Conservation (phyloP, 768 basidiomycete genomes). For the Obba rivulosa region DNA sequence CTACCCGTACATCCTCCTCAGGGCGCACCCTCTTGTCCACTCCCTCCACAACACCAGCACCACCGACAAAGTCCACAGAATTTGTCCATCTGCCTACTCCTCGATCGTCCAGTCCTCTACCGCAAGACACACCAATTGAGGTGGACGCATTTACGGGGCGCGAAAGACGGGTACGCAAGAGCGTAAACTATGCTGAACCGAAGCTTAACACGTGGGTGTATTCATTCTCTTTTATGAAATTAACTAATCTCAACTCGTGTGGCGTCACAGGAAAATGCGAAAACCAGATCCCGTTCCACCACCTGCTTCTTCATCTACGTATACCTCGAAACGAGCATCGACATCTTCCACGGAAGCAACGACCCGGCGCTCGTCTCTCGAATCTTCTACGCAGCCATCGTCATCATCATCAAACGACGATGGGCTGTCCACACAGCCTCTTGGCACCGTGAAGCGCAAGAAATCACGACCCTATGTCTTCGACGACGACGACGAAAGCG, state of each 20-base stretch:
- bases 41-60: conserved; percentile 37
- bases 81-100: conserved; percentile 44
- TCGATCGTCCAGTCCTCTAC: conserved; percentile 37
- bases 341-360: conserved; percentile 20
- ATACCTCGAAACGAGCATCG: conserved; percentile 20
- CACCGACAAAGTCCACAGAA: conserved; percentile 15
- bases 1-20: conserved; percentile 29
- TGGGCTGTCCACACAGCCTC: conserved; percentile 1
- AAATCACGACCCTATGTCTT: conserved; percentile 46
- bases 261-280: conserved; percentile 69
- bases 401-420: conserved; percentile 13
- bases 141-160: conserved; percentile 28
- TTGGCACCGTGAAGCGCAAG: conserved; percentile 38
- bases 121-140: conserved; percentile 30
- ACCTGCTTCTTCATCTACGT: conserved; percentile 3
- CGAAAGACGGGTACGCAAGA: conserved; percentile 63
- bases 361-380: no score
- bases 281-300: conserved; percentile 60
- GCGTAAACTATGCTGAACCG: conserved; percentile 83
- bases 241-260: not conserved
- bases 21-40: conserved; percentile 37
- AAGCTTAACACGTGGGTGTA: conserved; percentile 77
- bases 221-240: not conserved
- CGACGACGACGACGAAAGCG: conserved; percentile 55
- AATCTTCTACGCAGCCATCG: no score